Conservation (phyloP, 163 green algal species). For the Scenedesmus sp. region DNA sequence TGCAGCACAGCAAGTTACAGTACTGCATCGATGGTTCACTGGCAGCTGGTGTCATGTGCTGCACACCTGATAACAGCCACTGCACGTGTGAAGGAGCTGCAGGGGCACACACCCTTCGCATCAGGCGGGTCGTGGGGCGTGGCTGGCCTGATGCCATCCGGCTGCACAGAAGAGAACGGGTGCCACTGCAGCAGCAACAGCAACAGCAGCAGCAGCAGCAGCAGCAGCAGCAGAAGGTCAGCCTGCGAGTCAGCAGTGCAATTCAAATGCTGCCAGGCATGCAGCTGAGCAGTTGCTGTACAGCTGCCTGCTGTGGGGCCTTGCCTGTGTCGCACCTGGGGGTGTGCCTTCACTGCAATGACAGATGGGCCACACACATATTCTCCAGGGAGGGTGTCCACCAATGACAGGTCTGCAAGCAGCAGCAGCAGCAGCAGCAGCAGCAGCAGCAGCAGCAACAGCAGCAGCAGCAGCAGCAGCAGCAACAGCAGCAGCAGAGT, state of each 20-base stretch:
- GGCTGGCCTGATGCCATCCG: slow-evolving; percentile 1
- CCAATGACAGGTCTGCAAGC: slow-evolving; percentile 3
- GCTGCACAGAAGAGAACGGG: not conserved
- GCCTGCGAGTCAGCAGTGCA: not conserved
- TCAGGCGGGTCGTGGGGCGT: not conserved
- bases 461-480: not conserved
- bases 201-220: slow-evolving; percentile 5
- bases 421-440: not conserved
- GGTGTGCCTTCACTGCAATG: slow-evolving; percentile 31
- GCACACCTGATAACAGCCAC: slow-evolving; percentile 27
- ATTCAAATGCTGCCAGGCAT: not conserved
- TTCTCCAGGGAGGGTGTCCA: slow-evolving; percentile 6
- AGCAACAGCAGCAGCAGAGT: not conserved
- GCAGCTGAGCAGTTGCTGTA: not conserved
- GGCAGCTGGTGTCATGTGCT: not conserved
- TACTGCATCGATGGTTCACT: too few species aligned
- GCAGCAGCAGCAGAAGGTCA: not conserved
- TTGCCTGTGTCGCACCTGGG: not conserved
- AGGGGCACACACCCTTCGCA: slow-evolving; percentile 2
- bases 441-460: not conserved
- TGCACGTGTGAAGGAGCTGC: not conserved
- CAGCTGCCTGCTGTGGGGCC: not conserved
- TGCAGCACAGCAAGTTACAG: not conserved
- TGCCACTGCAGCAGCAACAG: slow-evolving; percentile 22
- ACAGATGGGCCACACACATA: not conserved